Evolutionary conservation across 1,139 yeast species (phyloP).

Genomic region (Blastobotrys malaysiensis): DNA sequence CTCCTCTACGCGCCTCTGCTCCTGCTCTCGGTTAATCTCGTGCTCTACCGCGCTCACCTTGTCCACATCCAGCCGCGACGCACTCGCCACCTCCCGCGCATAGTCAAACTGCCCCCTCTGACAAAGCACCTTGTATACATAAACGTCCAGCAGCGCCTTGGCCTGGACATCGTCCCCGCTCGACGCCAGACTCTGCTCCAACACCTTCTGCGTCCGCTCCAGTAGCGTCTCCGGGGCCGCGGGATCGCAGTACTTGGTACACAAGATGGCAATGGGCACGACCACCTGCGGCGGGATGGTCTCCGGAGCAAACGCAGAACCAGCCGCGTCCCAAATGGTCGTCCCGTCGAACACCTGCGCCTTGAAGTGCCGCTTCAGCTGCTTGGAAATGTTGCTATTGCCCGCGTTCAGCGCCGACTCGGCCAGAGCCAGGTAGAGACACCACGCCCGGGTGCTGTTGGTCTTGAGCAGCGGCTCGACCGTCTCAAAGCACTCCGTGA

Average conservation of each 20-base stretch:
- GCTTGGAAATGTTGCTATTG: neutral
- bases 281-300: neutral
- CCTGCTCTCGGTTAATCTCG: constrained; percentile 1
- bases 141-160: constrained; percentile 19
- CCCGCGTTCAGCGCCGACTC: constrained; percentile 3
- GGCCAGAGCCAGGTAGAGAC: constrained; percentile 19
- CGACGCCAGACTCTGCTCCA: constrained; percentile 6
- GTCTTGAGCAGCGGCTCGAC: constrained; percentile 13
- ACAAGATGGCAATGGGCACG: neutral
- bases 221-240: neutral
- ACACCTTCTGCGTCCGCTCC: neutral
- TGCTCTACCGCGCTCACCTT: constrained; percentile 3
- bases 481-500: constrained; percentile 18
- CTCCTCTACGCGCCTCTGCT: constrained; percentile 1
- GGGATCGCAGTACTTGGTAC: neutral
- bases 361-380: neutral
- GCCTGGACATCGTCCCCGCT: constrained; percentile 13
- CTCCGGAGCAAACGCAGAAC: neutral
- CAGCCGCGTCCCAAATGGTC: neutral
- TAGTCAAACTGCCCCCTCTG: constrained; percentile 20
- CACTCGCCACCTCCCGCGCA: constrained; percentile 20
- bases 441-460: constrained; percentile 19
- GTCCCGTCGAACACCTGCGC: neutral
- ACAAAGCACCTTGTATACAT: constrained; percentile 22
- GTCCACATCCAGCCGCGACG: neutral